These are phyloP conservation scores for Colletotrichum lentis DNA, from an alignment of 2,329 filamentous ascomycete genomes.

Conservation along the genomic window DNA sequence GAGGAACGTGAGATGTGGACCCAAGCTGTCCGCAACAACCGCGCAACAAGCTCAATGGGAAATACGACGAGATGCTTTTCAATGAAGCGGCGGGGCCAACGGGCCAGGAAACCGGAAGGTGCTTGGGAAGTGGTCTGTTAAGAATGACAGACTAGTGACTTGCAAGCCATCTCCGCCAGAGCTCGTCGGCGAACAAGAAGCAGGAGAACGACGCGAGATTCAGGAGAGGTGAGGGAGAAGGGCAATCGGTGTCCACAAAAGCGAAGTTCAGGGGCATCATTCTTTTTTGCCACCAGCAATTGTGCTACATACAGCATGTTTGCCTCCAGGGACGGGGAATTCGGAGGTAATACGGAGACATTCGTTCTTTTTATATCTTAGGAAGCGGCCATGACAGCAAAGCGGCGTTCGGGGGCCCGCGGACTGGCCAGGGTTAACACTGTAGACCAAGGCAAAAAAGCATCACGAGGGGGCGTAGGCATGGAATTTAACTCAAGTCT, in stretches of 20 bases:
- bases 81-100: background rate
- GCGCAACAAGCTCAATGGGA: background rate
- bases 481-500: conserved; percentile 57
- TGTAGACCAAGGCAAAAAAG: conserved; percentile 34
- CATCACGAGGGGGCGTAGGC: conserved; percentile 32
- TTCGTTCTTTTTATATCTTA: conserved; percentile 8
- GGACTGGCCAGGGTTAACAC: conserved; percentile 23
- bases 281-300: conserved; percentile 14
- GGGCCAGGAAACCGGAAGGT: background rate
- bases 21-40: background rate
- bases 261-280: conserved; percentile 16
- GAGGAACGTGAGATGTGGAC: conserved; percentile 14
- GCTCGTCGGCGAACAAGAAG: background rate
- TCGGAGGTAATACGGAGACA: conserved; percentile 1
- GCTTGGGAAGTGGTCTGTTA: conserved; percentile 31
- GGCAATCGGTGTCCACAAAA: background rate
- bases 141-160: conserved; percentile 25
- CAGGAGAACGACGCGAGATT: too few species aligned
- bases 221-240: background rate
- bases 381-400: conserved; percentile 11
- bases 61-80: background rate
- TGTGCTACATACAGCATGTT: conserved; percentile 13
- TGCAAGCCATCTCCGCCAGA: conserved; percentile 14
- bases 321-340: background rate
- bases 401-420: conserved; percentile 27